Evolutionary conservation across 2,329 filamentous ascomycete genomes (phyloP).

Genomic region (Paraphoma sp.): DNA sequence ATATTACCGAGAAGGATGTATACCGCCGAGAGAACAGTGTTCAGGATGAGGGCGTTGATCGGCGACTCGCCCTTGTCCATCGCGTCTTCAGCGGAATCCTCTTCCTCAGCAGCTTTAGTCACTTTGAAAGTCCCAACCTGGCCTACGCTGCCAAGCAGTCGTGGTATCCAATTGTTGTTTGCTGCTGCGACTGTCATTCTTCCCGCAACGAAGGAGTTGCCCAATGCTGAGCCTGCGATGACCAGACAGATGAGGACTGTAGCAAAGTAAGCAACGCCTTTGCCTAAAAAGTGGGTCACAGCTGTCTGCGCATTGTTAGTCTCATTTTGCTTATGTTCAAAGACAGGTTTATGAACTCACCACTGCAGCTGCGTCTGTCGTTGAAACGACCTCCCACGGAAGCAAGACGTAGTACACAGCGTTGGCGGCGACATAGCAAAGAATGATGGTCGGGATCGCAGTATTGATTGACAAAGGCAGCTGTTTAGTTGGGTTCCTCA

Average conservation of each 20-base stretch:
- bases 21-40: constrained; percentile 53
- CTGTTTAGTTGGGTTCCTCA: constrained; percentile 42
- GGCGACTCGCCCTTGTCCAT: constrained; percentile 45
- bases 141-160: constrained; percentile 33
- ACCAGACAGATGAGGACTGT: constrained; percentile 65
- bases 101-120: constrained; percentile 8
- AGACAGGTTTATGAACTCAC: constrained; percentile 48
- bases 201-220: constrained; percentile 69
- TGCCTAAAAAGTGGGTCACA: constrained; percentile 59
- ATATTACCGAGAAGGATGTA: constrained; percentile 70
- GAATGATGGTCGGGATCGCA: constrained; percentile 66
- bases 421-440: constrained; percentile 67
- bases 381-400: constrained; percentile 65
- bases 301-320: constrained; percentile 29
- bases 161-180: constrained; percentile 43
- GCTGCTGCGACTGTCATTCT: constrained; percentile 68
- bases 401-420: constrained; percentile 68
- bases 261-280: constrained; percentile 60
- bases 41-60: constrained; percentile 45
- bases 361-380: constrained; percentile 68
- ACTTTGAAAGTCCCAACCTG: constrained; percentile 38
- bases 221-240: constrained; percentile 66
- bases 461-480: constrained; percentile 69
- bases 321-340: not conserved
- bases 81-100: constrained; percentile 24